Conservation (phyloP, 306 rosid species). For the Potentilla sterilis region DNA sequence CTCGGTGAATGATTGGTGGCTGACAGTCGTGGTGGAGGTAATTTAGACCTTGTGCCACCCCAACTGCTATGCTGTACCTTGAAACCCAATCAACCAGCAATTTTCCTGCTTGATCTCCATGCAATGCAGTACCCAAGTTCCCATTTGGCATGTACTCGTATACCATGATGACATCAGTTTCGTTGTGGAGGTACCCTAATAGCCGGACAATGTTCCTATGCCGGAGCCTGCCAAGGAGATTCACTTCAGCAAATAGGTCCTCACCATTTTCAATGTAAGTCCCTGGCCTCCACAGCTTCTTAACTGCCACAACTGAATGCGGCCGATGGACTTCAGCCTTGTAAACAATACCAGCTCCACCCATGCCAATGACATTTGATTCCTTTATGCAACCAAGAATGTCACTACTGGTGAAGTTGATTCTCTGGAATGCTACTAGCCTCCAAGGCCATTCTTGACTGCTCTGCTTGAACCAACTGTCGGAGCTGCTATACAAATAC, state of each 20-base stretch:
- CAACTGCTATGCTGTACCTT: conserved; percentile 77
- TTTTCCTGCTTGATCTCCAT: conserved; percentile 57
- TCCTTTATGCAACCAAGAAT: conserved; percentile 66
- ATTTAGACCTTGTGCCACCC: conserved; percentile 78
- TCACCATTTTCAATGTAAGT: conserved; percentile 50
- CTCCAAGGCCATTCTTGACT: conserved; percentile 88
- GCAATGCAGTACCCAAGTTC: conserved; percentile 77
- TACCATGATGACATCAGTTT: conserved; percentile 64
- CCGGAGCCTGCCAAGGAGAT: conserved; percentile 76
- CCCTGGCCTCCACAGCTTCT: conserved; percentile 72
- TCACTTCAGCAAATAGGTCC: conserved; percentile 68
- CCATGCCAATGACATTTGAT: conserved; percentile 77
- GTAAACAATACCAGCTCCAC: conserved; percentile 80
- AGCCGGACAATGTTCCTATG: conserved; percentile 83
- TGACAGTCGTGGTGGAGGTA: conserved; percentile 92
- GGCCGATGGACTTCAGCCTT: conserved; percentile 77
- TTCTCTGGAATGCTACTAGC: conserved; percentile 81
- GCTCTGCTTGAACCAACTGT: conserved; percentile 51
- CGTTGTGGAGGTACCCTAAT: conserved; percentile 81
- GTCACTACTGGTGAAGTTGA: conserved; percentile 70
- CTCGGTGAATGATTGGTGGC: conserved; percentile 77
- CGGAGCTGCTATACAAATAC: conserved; percentile 51
- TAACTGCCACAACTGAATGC: conserved; percentile 63
- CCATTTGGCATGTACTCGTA: conserved; percentile 86
- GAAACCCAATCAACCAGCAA: conserved; percentile 85